Percentiles rank a stretch among this genome's conserved stretches.
These are phyloP conservation scores for Colletotrichum chlorophyti DNA, from an alignment of 2,329 filamentous ascomycete genomes.

Conservation along the genomic window DNA sequence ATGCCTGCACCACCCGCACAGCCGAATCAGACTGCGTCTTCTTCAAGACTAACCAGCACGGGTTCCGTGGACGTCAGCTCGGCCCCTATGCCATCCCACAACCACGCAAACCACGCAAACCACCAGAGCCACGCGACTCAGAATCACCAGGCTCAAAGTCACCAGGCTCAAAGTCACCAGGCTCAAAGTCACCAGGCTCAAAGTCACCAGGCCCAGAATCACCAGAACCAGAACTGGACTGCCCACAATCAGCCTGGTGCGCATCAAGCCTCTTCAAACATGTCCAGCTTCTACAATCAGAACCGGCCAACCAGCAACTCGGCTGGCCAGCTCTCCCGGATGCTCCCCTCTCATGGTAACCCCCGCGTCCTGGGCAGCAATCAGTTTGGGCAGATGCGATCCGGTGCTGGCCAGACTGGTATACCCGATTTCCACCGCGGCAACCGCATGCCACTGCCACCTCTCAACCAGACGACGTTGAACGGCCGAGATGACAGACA, in stretches of 20 bases:
- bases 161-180: conserved; percentile 1
- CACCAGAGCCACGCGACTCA: too few species aligned
- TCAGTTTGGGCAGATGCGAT: background rate
- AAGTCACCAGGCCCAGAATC: background rate
- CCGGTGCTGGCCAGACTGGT: background rate
- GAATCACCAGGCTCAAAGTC: background rate
- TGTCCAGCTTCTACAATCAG: background rate
- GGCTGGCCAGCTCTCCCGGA: background rate
- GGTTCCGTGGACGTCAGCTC: background rate
- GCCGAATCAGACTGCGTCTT: background rate
- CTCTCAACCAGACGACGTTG: background rate
- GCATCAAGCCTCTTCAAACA: conserved; percentile 5
- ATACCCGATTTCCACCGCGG: background rate
- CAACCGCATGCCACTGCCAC: background rate
- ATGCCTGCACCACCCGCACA: background rate
- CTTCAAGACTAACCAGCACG: background rate
- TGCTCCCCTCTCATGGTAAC: conserved; percentile 13
- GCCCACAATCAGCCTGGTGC: background rate
- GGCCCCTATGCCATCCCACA: conserved; percentile 6
- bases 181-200: conserved; percentile 4
- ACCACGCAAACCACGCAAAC: too few species aligned
- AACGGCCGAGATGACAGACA: background rate
- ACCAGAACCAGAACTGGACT: conserved; percentile 7
- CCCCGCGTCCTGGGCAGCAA: conserved; percentile 2
- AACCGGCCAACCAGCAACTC: background rate